Base-by-base conservation (phyloP, 1,284 basidiomycete species). In the Trametes sp. region DNA sequence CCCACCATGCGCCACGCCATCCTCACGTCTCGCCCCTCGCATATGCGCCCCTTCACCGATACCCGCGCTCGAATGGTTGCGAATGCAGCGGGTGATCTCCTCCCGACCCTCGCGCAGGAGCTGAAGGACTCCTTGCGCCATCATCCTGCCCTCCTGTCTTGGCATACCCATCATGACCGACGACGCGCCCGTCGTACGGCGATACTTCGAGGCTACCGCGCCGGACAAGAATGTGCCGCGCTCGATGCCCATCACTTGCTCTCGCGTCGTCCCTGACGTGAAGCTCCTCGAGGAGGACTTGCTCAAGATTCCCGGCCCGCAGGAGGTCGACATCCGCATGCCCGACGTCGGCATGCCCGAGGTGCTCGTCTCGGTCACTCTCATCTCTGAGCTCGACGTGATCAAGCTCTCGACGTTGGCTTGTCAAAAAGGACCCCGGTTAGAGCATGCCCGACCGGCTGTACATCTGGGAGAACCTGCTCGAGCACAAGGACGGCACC, bases 1-100 rank as follows among this genome's bases (percentile, higher is more conserved):
- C 79, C 79, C 14, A 82, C 79, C 7, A 79, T 80, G 50, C 81
- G 80, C 68, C 80, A 80, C 65, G 79, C 79, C 29, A 79, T 80
- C 62, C 72, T 82, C 7, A 69, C 72, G n/a, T 75, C 80, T 9
- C 73, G 75, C 53, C 77, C 77, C 19, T 73, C 75, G 36, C 53
- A 65, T 31, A 62, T 78, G 26, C 62, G 71, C 29, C 74, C 76
- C 10, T 58, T 70, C 10, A 72, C 72, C 38, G 76, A 80, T 60
- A 71, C 77, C 10, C 69, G 72, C 19, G 76, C 81, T 60, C 78
- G 81, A 28, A 78, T 81, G 75, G 78, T 82, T 51, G 79, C 78
- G 54, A 82, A 82, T 61, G 81, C 80, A 19, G 81, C 81, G 1
- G 81, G 80, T 10, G 80, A 79, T 9, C 70, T 82, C 4, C 70